Evolutionary conservation across 139 green algal genomes (phyloP), one percentile per base, ranked within the genome.

Genomic region (Tetradesmus obliquus): DNA sequence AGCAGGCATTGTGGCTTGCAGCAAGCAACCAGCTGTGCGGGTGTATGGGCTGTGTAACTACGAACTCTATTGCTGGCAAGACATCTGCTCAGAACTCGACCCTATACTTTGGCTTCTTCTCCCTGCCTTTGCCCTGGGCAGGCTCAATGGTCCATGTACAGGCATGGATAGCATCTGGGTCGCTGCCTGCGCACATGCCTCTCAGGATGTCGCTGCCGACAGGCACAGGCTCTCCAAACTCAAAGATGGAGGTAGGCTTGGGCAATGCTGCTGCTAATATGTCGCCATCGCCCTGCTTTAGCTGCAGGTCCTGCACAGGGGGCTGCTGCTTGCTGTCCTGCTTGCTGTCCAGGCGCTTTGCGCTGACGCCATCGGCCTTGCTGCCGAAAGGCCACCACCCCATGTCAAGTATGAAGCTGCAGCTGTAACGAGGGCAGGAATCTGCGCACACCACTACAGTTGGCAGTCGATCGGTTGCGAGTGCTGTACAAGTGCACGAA

Each of bases 81-180:
- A 8, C 5, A 7, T 24, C 12, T 24, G 32, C 13, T 84, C 60
- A 92, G 66, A 92, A 92, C 89, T 92, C 89, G 6, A 92, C 72
- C 45, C 89, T 55, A 13, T 92, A 92, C n/a, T 79, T 72, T 71
- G 89, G 89, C 69, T 82, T 69, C 82, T 89, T 92, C 60, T 92
- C 53, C 79, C 88, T 74, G 10, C 72, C 74, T 53, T 92, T 92
- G 66, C 82, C 89, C 85, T 93, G 79, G 10, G 82, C 82, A 9
- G 84, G 72, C 89, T 95, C 93, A 13, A 96, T 91, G 1, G 92
- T 94, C 94, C 94, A 96, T 0, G 93, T 95, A 93, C 94, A 96
- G 1, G 94, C 94, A 69, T 96, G 94, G 54, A 96, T 96, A 13
- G 93, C 94, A 66, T 96, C 94, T 58, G 94, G 94, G 76, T 96